phyloP scores from a whole-genome alignment of 192 early-diverging fungal genomes.

The Coemansia aciculifera region DNA sequence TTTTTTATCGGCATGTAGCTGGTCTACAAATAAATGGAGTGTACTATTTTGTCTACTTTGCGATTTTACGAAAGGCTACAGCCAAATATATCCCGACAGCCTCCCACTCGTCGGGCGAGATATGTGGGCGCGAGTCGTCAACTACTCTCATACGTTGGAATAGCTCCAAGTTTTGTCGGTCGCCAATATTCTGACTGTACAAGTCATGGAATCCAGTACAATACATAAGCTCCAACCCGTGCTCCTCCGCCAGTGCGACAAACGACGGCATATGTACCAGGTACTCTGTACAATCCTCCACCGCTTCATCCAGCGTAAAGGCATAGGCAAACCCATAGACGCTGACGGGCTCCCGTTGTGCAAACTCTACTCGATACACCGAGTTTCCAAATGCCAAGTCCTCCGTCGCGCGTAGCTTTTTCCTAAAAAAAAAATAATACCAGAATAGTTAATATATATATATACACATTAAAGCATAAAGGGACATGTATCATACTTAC shows the following conservation, averaged over 20 bases:
- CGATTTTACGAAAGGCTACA: slow-evolving; percentile 25
- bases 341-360: slow-evolving; percentile 60
- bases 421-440: slow-evolving; percentile 31
- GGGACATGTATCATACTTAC: slow-evolving; percentile 40
- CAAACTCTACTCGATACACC: slow-evolving; percentile 87
- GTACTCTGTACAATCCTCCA: slow-evolving; percentile 95
- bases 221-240: slow-evolving; percentile 76
- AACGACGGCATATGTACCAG: slow-evolving; percentile 86
- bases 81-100: slow-evolving; percentile 65
- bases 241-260: slow-evolving; percentile 75
- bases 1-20: neutral
- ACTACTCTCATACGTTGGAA: slow-evolving; percentile 85
- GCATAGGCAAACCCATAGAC: slow-evolving; percentile 81
- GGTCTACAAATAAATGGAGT: neutral
- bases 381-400: slow-evolving; percentile 74
- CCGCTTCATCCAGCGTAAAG: slow-evolving; percentile 93
- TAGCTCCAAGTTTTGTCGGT: slow-evolving; percentile 59
- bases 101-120: slow-evolving; percentile 91
- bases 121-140: slow-evolving; percentile 59
- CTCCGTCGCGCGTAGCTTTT: slow-evolving; percentile 52
- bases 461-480: neutral
- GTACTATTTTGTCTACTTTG: neutral
- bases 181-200: slow-evolving; percentile 63
- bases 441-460: neutral
- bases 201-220: slow-evolving; percentile 82